Evolutionary conservation across 2,329 filamentous ascomycete species (phyloP).

Genomic region (Botryotinia globosa): DNA sequence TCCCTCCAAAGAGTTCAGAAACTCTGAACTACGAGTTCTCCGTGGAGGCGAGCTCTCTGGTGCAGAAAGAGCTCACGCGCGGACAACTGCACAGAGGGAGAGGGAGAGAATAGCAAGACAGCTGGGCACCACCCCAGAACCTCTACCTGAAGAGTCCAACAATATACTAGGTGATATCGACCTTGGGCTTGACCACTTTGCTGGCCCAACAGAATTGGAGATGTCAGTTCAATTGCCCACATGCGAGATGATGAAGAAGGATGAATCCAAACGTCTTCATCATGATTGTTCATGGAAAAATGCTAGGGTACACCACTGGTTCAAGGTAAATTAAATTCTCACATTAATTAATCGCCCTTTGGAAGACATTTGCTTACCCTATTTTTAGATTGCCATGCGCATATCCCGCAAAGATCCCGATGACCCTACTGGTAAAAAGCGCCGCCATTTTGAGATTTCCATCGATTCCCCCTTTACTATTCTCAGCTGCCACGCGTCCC

Average conservation of each 20-base stretch:
- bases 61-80: constrained; percentile 39
- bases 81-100: constrained; percentile 37
- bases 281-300: constrained; percentile 73
- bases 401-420: constrained; percentile 65
- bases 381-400: constrained; percentile 66
- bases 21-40: constrained; percentile 63
- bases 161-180: constrained; percentile 62
- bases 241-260: constrained; percentile 64
- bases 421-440: constrained; percentile 55
- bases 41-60: constrained; percentile 66
- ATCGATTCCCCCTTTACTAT: constrained; percentile 76
- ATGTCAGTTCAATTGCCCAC: constrained; percentile 71
- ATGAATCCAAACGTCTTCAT: constrained; percentile 58
- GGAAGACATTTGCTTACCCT: background rate
- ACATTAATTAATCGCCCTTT: background rate
- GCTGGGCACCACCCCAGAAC: constrained; percentile 45
- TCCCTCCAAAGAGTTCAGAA: constrained; percentile 61
- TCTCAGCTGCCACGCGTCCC: constrained; percentile 68
- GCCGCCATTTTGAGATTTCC: constrained; percentile 73
- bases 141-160: constrained; percentile 42
- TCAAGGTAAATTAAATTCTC: constrained; percentile 53
- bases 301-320: constrained; percentile 75
- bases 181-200: constrained; percentile 53
- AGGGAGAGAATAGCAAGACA: constrained; percentile 53
- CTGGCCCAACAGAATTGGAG: constrained; percentile 70